Evolutionary conservation across 441 rosid genomes (phyloP).

Genomic region (Populus hybrid): DNA sequence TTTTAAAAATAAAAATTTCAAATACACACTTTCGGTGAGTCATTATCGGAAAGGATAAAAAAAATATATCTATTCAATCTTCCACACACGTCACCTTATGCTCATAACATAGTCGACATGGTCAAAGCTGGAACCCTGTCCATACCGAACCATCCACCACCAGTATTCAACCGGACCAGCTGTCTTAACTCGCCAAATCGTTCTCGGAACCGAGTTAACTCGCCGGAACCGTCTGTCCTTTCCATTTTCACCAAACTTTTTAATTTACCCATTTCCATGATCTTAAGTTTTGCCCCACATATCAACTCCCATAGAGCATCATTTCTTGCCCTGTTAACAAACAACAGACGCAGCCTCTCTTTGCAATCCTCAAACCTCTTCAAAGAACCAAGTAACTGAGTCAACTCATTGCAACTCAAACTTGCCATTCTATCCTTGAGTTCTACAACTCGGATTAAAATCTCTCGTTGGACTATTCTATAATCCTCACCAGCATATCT

Average conservation of each 20-base stretch:
- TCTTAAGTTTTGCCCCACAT: conserved; percentile 26
- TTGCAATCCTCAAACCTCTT: conserved; percentile 42
- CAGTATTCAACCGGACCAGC: not conserved
- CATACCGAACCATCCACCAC: not conserved
- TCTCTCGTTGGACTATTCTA: conserved; percentile 36
- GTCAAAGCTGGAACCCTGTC: conserved; percentile 5
- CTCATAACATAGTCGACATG: not conserved
- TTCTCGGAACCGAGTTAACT: conserved; percentile 13
- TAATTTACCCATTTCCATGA: conserved; percentile 13
- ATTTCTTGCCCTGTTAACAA: conserved; percentile 38
- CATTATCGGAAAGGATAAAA: no score
- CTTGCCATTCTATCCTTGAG: conserved; percentile 34
- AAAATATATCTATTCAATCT: no score
- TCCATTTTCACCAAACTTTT: conserved; percentile 11
- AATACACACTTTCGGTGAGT: no score
- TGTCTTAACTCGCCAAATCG: not conserved
- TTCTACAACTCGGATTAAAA: conserved; percentile 41
- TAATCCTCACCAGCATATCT: conserved; percentile 60
- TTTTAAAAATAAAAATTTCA: no score
- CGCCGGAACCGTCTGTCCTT: conserved; percentile 8
- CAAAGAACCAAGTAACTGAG: conserved; percentile 33
- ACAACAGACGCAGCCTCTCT: conserved; percentile 33
- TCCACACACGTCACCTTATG: no score
- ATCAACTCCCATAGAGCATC: conserved; percentile 62
- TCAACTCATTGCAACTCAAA: conserved; percentile 29